These are phyloP conservation scores for Plasmodium billcollinsi DNA, from an alignment of 169 alveolate genomes.

Conservation along the genomic window DNA sequence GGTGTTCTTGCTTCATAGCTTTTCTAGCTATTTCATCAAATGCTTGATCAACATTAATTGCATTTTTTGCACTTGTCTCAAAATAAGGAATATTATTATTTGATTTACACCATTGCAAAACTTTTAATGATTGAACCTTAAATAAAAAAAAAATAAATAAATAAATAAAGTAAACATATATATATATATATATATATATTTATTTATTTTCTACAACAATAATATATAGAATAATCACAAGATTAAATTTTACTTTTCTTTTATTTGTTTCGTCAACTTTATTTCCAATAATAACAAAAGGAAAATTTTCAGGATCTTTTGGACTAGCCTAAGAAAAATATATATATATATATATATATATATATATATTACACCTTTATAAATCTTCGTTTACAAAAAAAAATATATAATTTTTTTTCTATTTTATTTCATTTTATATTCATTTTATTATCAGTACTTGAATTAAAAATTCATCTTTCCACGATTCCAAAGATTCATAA, in stretches of 20 bases:
- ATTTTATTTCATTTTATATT: not conserved
- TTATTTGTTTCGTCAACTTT: constrained; percentile 95
- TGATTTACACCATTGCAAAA: constrained; percentile 94
- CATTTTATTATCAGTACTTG: constrained; percentile 83
- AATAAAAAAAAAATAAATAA: constrained; percentile 13
- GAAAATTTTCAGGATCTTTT: constrained; percentile 95
- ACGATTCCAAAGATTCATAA: constrained; percentile 95
- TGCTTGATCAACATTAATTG: constrained; percentile 96
- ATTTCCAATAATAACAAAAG: constrained; percentile 98
- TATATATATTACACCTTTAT: not conserved
- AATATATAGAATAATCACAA: too few species aligned
- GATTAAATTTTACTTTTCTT: constrained; percentile 85
- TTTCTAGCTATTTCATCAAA: constrained; percentile 93
- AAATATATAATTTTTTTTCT: not conserved
- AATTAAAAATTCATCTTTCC: constrained; percentile 97
- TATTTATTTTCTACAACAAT: not conserved
- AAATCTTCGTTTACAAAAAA: not conserved
- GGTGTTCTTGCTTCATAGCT: constrained; percentile 89
- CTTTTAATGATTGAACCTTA: constrained; percentile 91
- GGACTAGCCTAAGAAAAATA: constrained; percentile 89
- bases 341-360: not conserved
- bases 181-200: not conserved
- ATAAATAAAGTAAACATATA: constrained; percentile 1
- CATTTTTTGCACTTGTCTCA: constrained; percentile 98
- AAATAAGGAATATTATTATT: constrained; percentile 94